Base-by-base conservation (phyloP, 2,329 filamentous ascomycete genomes). In the Pseudopithomyces chartarum region DNA sequence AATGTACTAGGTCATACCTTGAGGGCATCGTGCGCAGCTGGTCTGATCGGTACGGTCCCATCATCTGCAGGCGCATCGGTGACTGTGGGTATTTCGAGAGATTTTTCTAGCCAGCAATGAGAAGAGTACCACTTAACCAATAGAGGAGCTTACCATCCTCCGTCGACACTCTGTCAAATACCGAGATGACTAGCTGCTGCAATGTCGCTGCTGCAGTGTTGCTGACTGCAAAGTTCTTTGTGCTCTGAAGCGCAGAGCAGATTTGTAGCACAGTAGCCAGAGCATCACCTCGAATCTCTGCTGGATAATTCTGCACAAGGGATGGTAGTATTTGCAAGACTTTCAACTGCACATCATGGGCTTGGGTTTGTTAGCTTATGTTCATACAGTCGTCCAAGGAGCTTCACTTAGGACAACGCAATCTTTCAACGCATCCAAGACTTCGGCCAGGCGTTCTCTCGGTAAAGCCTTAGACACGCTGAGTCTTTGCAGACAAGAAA, bases 201-300 rank as follows among this genome's bases (percentile, higher is more conserved):
- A 99, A 80, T 2, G 95, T 98, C n/a, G 95, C 95, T 23, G 94
- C 92, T 10, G 95, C 95, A 1, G 96, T 98, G 67, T 96, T 96
- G 71, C 94, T 96, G 65, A 99, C 92, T 50, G 96, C 92, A 23
- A 89, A 87, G 78, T 93, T 96, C 78, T 97, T 98, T 76, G 90
- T 95, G 55, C 87, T 89, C 76, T 98, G 93, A 47, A 99, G 79
- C 49, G 91, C 89, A 58, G 95, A 95, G 78, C 95, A 98, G 71
- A 97, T 91, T 72, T 96, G 93, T 63, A 99, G 79, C 0, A 91
- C 87, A 10, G 87, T 91, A 26, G 92, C 90, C 38, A 99, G 82
- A 33, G 96, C 80, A 57, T 94, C 90, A 1, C 90, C 92, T 57
- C 89, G 87, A 36, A 99, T 80, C 55, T 96, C 90, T 34, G 84